Conservation (phyloP, 2,329 filamentous ascomycete species). For the Didymella pomorum region DNA sequence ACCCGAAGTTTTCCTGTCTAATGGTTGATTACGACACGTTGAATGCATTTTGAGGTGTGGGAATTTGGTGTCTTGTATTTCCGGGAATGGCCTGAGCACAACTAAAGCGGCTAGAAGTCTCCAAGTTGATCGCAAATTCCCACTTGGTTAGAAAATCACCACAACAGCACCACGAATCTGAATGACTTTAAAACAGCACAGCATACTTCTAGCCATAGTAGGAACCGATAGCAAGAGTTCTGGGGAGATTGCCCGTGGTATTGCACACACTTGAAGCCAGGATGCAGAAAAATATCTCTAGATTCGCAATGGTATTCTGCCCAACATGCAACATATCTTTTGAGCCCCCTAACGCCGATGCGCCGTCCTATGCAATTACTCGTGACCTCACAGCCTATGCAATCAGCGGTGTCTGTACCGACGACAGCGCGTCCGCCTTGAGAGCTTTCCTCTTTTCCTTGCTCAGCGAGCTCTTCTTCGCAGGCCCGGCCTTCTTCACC, state of each 20-base stretch:
- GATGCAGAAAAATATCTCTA: slow-evolving; percentile 8
- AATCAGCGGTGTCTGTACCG: slow-evolving; percentile 51
- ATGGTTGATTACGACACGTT: not conserved
- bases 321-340: slow-evolving; percentile 28
- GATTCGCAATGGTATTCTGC: slow-evolving; percentile 30
- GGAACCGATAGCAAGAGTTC: not conserved
- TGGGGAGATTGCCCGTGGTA: not conserved
- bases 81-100: too few relatives aligned
- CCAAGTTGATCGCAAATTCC: not conserved
- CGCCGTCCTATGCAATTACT: slow-evolving; percentile 29
- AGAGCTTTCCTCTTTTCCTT: slow-evolving; percentile 60
- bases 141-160: not conserved
- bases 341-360: slow-evolving; percentile 32
- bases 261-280: not conserved
- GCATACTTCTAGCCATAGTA: not conserved
- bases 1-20: not conserved
- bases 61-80: too few relatives aligned
- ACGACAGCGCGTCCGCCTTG: slow-evolving; percentile 58
- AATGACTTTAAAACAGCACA: not conserved
- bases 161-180: not conserved
- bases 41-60: too few relatives aligned
- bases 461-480: slow-evolving; percentile 44
- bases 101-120: too few relatives aligned
- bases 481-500: slow-evolving; percentile 44
- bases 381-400: slow-evolving; percentile 23